Conservation (phyloP, 805 yeast species). For the Hyphopichia homilentoma region DNA sequence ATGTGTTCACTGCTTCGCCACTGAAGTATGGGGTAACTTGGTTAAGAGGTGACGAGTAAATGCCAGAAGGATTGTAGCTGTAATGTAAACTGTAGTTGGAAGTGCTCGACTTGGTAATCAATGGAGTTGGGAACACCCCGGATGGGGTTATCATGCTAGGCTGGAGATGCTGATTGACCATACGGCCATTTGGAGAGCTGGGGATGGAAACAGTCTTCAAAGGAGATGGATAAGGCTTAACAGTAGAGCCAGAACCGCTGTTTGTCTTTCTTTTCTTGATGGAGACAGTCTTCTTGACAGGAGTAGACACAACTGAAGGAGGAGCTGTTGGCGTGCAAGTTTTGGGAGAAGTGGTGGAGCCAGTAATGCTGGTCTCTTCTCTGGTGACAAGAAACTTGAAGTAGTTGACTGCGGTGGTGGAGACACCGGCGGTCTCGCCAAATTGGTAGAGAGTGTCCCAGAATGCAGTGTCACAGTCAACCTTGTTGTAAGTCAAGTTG, state of each 20-base stretch:
- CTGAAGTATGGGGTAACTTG: too few relatives aligned
- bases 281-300: neutral
- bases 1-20: too few relatives aligned
- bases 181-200: constrained; percentile 7
- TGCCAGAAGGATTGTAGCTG: neutral
- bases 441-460: constrained; percentile 15
- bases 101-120: neutral
- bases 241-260: neutral
- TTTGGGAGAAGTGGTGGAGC: constrained; percentile 3
- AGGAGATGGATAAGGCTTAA: constrained; percentile 1
- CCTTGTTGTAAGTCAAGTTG: constrained; percentile 19
- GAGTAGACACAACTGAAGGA: neutral
- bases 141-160: constrained; percentile 1
- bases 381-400: constrained; percentile 6
- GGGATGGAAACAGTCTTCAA: constrained; percentile 5
- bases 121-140: constrained; percentile 5
- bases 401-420: constrained; percentile 5
- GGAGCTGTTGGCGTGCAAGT: neutral
- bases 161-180: constrained; percentile 2
- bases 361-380: neutral
- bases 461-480: constrained; percentile 16
- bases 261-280: neutral
- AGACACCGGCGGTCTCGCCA: constrained; percentile 6
- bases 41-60: neutral
- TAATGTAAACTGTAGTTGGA: neutral